Base-by-base conservation (phyloP, 1,139 yeast genomes). In the Geotrichum restrictum region DNA sequence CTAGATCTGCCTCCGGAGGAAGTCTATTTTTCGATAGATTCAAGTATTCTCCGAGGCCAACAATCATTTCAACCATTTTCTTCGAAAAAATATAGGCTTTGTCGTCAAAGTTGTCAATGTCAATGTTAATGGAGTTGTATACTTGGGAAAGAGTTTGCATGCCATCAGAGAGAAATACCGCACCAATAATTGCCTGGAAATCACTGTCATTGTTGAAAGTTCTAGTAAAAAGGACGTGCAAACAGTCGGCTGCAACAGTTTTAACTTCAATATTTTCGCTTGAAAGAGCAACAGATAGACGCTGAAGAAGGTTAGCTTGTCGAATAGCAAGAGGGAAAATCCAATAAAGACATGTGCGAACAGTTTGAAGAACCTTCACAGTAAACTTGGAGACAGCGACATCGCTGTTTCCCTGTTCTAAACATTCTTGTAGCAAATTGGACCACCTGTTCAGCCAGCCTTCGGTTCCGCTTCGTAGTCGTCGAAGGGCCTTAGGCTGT, bases 371-470 rank as follows among this genome's bases (percentile, higher is more conserved):
- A 13, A 86, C 76, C 62, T 85, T 83, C 39, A 86, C 78, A 1
- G 82, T 83, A 64, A 83, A 79, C 24, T 69, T 67, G 56, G 64
- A 64, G 34, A 66, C 60, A 39, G 65, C 77, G 58, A 69, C 76
- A 62, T 64, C 71, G 43, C 44, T 39, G 16, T 56, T 39, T 1
- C 59, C 60, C 6, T 52, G 54, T 27, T 59, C 63, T 14, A 69
- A 57, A 49, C 70, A 64, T 61, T 80, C 85, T 48, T 81, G 74
- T 40, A 89, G 69, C 49, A 82, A 80, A 45, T 74, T 70, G 44
- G 85, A 76, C 96, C 97, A 91, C 40, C 82, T 74, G 14, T 74
- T 67, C 56, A 94, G 82, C 99, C 99, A 94, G 34, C 99, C 98
- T 49, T 83, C 85, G 6, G 74, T 66, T 21, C 84, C 81, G 38